Base-by-base conservation (phyloP, 306 rosid species). In the Biancaea sappan region DNA sequence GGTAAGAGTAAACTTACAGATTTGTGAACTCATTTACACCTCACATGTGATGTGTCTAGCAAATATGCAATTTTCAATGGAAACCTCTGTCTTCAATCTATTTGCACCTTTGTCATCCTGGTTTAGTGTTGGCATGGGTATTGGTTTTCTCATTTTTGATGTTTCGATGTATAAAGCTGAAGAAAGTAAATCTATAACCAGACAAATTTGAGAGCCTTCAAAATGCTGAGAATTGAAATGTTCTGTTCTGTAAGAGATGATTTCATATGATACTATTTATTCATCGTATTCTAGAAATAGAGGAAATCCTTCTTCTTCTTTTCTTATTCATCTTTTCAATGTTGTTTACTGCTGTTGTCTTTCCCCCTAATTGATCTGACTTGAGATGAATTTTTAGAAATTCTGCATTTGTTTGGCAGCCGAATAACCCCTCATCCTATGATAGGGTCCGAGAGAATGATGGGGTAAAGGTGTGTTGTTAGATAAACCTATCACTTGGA, bases 1-100 rank as follows among this genome's bases (percentile, higher is more conserved):
- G 84, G 87, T 68, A 75, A 79, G 47, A 52, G 16, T 71, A 18
- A 25, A 72, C 31, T 21, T 78, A 35, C 0, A 37, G 47, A 60
- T 37, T 68, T 73, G 69, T 76, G 69, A 71, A 75, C 18, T 53
- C 53, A 58, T 78, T 79, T 63, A 19, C 50, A 70, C 32, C 52
- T 18, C 52, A 13, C 70, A 60, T 47, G 41, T 16, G 12, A 73
- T 6, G 11, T 40, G 58, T 56, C 31, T 26, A 31, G 43, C 47
- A 58, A 50, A 19, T 48, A 2, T n/a, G 59, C 21, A 24, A 53
- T 52, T 44, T 24, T 66, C 29, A 31, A 25, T 25, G 41, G 44
- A 66, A 31, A 46, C 16, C 8, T 43, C 54, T 34, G 60, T 63
- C 61, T 74, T 67, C 14, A 0, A 40, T 22, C 12, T 72, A 71